Evolutionary conservation across 768 basidiomycete species (phyloP), one percentile per base, ranked within the genome.

Genomic region (Rhizopogon roseolus): DNA sequence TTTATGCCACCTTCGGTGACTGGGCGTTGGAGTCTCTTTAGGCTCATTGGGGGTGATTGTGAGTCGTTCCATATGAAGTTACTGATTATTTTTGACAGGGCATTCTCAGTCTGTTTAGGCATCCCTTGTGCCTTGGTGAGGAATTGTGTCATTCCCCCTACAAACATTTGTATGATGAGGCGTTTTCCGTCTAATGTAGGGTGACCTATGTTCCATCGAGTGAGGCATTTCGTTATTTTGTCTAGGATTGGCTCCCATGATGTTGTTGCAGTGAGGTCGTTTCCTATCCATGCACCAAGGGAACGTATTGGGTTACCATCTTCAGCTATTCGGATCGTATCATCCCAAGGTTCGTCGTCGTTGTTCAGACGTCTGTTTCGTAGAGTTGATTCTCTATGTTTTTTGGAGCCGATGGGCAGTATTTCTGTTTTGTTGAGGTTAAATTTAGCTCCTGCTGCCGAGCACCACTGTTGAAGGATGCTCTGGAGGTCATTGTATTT

Each of bases 281-380:
- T 71, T 0, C 74, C 73, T 0, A 71, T 39, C 42, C 46, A 69
- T 0, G 68, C 66, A 0, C 75, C 73, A 1, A 76, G 66, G 0
- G 70, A 57, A n/a, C 73, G 11, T 0, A 69, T 58, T 0, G 67
- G 49, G 25, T 64, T 61, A 0, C 66, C 62, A 13, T 75, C 73
- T 27, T 41, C 36, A 0, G 60, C 62, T 1, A 76, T 69, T 11
- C 64, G 54, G 0, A 73, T 2, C 54, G 14, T 0, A n/a, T 25
- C 46, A 2, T 63, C 63, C 14, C 67, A 53, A 41, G 34, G 27
- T 1, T 46, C 10, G 22, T 57, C 16, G 1, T 3, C 43, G 19
- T 17, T 17, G 5, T 42, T 48, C 32, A 56, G n/a, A 41, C 50
- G 51, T 36, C 63, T 41, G 1, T 32, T 57, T 9, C 19, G 40